A percentile compares a stretch with the other conserved stretches of the same genome.
phyloP scores from a whole-genome alignment of 2,329 filamentous ascomycete genomes.

The Diaporthe citri region DNA sequence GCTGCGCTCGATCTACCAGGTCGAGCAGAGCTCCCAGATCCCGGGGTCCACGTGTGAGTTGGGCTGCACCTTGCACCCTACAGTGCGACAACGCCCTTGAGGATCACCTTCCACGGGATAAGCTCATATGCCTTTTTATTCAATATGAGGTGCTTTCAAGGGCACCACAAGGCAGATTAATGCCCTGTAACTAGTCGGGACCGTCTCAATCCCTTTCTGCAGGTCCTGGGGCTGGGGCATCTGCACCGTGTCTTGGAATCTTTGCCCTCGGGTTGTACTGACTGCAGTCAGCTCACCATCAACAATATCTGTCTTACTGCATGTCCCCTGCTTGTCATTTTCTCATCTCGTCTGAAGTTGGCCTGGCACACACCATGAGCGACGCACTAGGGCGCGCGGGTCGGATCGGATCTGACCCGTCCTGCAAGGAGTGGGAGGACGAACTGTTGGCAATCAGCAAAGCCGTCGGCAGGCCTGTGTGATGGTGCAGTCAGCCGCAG shows the following conservation, averaged over 20 bases:
- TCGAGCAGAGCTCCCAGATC: not conserved
- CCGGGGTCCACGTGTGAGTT: not conserved
- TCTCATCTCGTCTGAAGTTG: constrained; percentile 9
- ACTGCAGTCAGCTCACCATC: constrained; percentile 9
- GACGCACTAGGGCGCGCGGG: constrained; percentile 22
- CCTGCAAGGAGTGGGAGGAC: constrained; percentile 22
- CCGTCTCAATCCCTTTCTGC: not conserved
- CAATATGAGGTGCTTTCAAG: not conserved
- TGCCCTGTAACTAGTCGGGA: not conserved
- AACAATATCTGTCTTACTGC: not conserved
- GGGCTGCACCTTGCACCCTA: not conserved
- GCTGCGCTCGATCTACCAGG: not conserved
- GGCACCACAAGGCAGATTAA: not conserved
- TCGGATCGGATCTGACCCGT: constrained; percentile 27
- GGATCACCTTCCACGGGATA: not conserved
- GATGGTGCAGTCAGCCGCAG: not conserved
- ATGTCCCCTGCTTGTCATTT: not conserved
- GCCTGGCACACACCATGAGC: not conserved
- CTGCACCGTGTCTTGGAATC: not conserved
- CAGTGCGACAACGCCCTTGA: not conserved
- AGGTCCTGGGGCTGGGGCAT: not conserved
- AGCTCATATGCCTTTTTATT: not conserved
- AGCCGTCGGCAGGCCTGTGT: not conserved
- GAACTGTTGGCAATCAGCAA: not conserved
- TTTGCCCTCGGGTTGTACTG: not conserved